phyloP scores from a whole-genome alignment of 176 grass and related monocot genomes.

The Thalia dealbata region DNA sequence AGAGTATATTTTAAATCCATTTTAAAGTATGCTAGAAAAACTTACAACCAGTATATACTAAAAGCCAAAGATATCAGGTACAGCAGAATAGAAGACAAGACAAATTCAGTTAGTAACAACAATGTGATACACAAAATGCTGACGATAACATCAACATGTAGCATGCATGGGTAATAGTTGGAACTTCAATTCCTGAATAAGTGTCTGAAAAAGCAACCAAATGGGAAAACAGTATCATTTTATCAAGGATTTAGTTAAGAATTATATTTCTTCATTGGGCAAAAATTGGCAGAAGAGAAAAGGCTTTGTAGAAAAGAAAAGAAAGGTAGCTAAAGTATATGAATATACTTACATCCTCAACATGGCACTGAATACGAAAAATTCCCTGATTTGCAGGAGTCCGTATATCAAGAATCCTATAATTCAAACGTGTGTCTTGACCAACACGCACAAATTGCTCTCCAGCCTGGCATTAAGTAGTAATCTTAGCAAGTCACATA shows the following conservation, averaged over 20 bases:
- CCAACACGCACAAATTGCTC: slow-evolving; percentile 82
- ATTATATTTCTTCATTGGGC: background rate
- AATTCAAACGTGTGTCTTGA: slow-evolving; percentile 76
- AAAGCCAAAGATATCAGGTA: background rate
- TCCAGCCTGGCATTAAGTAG: slow-evolving; percentile 33
- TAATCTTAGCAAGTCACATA: background rate
- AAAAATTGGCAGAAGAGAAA: background rate
- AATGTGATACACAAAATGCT: background rate
- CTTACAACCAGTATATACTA: background rate
- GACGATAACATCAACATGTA: background rate
- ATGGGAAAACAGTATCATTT: background rate
- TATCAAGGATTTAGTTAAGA: background rate
- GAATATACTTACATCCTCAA: slow-evolving; percentile 50
- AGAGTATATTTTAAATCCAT: background rate
- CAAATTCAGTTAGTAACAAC: background rate
- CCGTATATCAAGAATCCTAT: slow-evolving; percentile 55
- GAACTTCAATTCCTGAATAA: background rate
- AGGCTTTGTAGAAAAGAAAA: background rate
- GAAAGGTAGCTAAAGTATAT: background rate
- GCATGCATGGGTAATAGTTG: background rate
- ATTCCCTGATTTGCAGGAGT: slow-evolving; percentile 68
- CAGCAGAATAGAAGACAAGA: background rate
- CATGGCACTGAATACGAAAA: slow-evolving; percentile 66
- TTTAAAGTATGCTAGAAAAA: too few species aligned
- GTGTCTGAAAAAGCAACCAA: background rate